A percentile compares a stretch with the other conserved stretches of the same genome.
These are phyloP conservation scores for Neostapfia colusana DNA, from an alignment of 176 grass and related monocot species.

Conservation along the genomic window DNA sequence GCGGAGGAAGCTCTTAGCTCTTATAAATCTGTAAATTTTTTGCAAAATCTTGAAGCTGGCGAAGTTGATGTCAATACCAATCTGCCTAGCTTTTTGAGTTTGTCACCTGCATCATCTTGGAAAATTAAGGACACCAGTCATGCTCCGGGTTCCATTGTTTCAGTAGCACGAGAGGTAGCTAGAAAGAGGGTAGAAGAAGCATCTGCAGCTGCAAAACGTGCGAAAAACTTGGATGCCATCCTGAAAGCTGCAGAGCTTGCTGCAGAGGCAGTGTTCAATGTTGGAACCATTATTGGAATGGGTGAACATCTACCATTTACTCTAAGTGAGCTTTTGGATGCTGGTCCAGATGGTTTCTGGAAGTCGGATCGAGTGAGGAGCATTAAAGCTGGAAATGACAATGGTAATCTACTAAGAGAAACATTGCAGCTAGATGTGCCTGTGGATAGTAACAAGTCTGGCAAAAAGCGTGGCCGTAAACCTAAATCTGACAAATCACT, in stretches of 20 bases:
- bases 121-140: conserved; percentile 51
- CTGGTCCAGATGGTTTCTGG: conserved; percentile 78
- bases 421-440: conserved; percentile 32
- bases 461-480: conserved; percentile 37
- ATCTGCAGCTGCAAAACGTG: conserved; percentile 85
- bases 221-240: conserved; percentile 91
- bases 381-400: conserved; percentile 42
- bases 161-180: conserved; percentile 76
- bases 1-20: conserved; percentile 67
- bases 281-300: conserved; percentile 79
- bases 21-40: conserved; percentile 27
- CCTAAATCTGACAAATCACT: conserved; percentile 41
- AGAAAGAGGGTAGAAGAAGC: conserved; percentile 90
- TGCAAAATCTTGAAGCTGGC: conserved; percentile 27
- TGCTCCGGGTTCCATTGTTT: conserved; percentile 62
- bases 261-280: conserved; percentile 82
- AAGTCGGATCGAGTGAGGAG: conserved; percentile 48
- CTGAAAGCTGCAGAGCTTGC: conserved; percentile 92
- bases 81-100: conserved; percentile 20
- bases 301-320: conserved; percentile 89
- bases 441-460: conserved; percentile 38
- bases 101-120: conserved; percentile 42
- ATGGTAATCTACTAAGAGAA: conserved; percentile 14
- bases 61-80: conserved; percentile 40
- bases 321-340: conserved; percentile 75